Conservation (phyloP, 768 basidiomycete species). For the Agrocybe pediades region DNA sequence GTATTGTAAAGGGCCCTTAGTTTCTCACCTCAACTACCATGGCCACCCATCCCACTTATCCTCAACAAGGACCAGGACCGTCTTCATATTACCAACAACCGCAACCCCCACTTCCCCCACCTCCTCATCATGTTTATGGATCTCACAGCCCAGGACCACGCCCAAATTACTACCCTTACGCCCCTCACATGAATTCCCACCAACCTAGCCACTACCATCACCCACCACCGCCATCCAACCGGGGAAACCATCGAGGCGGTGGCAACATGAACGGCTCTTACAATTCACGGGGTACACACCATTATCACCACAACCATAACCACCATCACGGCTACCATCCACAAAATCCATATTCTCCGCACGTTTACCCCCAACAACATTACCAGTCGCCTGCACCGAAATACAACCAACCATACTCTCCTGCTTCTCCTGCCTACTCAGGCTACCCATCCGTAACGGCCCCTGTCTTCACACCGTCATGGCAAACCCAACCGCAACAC, state of each 20-base stretch:
- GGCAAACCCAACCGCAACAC: slow-evolving; percentile 40
- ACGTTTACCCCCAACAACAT: slow-evolving; percentile 18
- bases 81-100: slow-evolving; percentile 25
- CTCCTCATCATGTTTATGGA: slow-evolving; percentile 35
- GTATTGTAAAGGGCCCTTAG: neutral
- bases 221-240: slow-evolving; percentile 28
- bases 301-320: slow-evolving; percentile 38
- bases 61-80: slow-evolving; percentile 22
- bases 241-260: slow-evolving; percentile 26
- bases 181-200: slow-evolving; percentile 40
- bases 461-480: slow-evolving; percentile 39
- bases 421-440: slow-evolving; percentile 21
- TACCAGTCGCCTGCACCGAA: neutral
- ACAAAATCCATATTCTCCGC: neutral
- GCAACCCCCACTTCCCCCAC: slow-evolving; percentile 3
- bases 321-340: slow-evolving; percentile 24
- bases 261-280: slow-evolving; percentile 36
- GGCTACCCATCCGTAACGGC: slow-evolving; percentile 39
- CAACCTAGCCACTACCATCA: slow-evolving; percentile 32
- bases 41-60: slow-evolving; percentile 23
- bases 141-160: slow-evolving; percentile 34
- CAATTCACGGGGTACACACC: slow-evolving; percentile 36
- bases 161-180: slow-evolving; percentile 38
- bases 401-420: slow-evolving; percentile 24
- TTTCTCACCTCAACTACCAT: slow-evolving; percentile 3